A percentile compares a stretch with the other conserved stretches of the same genome.
Conservation (phyloP, 1,284 basidiomycete species). For the Leccinum insigne region DNA sequence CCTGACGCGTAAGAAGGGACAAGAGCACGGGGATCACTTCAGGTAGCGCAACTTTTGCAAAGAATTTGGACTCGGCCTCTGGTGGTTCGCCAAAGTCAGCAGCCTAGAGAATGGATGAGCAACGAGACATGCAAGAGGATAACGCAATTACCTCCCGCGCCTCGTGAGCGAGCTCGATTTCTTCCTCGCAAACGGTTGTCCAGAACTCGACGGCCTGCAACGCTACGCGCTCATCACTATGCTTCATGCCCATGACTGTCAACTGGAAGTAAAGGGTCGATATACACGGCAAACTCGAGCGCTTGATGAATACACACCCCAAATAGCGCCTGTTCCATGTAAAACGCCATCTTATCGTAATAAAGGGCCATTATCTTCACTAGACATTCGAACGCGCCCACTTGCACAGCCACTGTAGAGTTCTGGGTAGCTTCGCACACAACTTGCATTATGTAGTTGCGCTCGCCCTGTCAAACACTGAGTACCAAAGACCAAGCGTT, state of each 20-base stretch:
- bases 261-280: slow-evolving; percentile 50
- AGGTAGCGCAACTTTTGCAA: slow-evolving; percentile 92
- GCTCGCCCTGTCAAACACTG: slow-evolving; percentile 72
- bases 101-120: slow-evolving; percentile 52
- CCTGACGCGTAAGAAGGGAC: slow-evolving; percentile 87
- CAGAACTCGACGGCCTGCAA: slow-evolving; percentile 99
- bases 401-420: slow-evolving; percentile 76
- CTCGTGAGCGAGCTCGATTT: slow-evolving; percentile 92
- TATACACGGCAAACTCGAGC: slow-evolving; percentile 1
- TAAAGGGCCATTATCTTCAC: slow-evolving; percentile 98
- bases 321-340: slow-evolving; percentile 99
- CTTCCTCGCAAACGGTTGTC: slow-evolving; percentile 99
- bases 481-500: not conserved
- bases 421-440: slow-evolving; percentile 99
- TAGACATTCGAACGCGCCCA: slow-evolving; percentile 93
- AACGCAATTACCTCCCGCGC: slow-evolving; percentile 74
- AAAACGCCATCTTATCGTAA: slow-evolving; percentile 99
- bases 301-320: slow-evolving; percentile 61
- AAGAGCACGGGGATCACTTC: slow-evolving; percentile 96
- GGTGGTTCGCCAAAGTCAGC: slow-evolving; percentile 91
- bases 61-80: slow-evolving; percentile 86
- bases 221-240: slow-evolving; percentile 88
- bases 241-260: slow-evolving; percentile 99
- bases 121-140: not conserved
- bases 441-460: slow-evolving; percentile 99